A percentile compares a stretch with the other conserved stretches of the same genome.
These are phyloP conservation scores for Closterium sp. DNA, from an alignment of 139 green algal species.

Conservation along the genomic window DNA sequence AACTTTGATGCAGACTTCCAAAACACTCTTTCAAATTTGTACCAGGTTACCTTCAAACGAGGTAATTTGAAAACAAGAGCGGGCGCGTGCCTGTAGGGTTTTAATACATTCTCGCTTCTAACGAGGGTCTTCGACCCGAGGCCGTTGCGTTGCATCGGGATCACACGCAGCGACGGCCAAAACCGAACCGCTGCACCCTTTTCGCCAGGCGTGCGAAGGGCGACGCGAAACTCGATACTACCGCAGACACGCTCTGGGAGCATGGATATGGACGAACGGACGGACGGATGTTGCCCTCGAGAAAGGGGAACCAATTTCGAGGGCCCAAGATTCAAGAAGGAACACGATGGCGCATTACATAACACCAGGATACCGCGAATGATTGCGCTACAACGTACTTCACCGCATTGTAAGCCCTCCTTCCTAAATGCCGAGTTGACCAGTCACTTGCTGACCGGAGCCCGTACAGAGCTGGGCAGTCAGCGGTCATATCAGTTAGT, in stretches of 20 bases:
- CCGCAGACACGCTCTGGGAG: too few relatives aligned
- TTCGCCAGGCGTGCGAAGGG: background rate
- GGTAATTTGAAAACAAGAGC: too few relatives aligned
- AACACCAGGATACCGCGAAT: background rate
- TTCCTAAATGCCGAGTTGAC: background rate
- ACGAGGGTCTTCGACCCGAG: background rate
- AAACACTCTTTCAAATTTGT: too few relatives aligned
- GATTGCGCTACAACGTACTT: background rate
- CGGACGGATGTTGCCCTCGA: background rate
- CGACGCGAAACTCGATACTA: background rate
- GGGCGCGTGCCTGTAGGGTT: too few relatives aligned
- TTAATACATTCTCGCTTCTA: background rate
- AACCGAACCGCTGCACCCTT: background rate
- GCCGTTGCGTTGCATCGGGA: background rate
- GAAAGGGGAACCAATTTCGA: background rate
- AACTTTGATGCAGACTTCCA: too few relatives aligned
- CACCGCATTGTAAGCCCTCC: background rate
- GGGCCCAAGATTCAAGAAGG: too few relatives aligned
- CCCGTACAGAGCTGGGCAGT: too few relatives aligned
- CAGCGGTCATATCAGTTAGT: too few relatives aligned
- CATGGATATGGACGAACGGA: background rate
- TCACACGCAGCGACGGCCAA: background rate
- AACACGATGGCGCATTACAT: too few relatives aligned
- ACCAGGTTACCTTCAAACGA: too few relatives aligned
- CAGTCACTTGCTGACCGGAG: background rate